Evolutionary conservation across 352 stramenopile species (phyloP).

Genomic region (Phytophthora parvispora): DNA sequence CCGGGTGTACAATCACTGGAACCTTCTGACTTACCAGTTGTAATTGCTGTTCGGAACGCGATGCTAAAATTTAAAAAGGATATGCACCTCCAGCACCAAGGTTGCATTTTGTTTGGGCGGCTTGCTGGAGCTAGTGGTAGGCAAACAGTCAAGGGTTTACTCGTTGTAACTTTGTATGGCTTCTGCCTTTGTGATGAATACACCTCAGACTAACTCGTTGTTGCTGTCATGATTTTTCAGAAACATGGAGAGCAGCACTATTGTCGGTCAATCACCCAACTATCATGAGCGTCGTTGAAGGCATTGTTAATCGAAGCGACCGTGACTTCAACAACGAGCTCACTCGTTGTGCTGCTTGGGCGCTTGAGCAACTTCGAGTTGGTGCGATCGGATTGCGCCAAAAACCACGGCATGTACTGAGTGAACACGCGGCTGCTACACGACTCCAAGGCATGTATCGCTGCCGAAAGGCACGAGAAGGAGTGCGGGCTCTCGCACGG

Average conservation of each 20-base stretch:
- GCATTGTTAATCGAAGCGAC: constrained; percentile 13
- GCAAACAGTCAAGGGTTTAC: background rate
- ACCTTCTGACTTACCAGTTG: constrained; percentile 29
- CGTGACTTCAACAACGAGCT: constrained; percentile 34
- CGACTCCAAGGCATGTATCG: constrained; percentile 72
- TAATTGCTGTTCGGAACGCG: constrained; percentile 43
- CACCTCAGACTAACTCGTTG: background rate
- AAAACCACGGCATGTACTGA: constrained; percentile 21
- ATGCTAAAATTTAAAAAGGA: constrained; percentile 67
- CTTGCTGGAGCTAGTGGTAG: constrained; percentile 43
- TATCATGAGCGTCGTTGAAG: constrained; percentile 32
- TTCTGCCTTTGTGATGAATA: background rate
- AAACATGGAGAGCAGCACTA: constrained; percentile 43
- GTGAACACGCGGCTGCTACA: constrained; percentile 40
- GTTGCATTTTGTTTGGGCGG: constrained; percentile 54
- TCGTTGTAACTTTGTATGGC: no score
- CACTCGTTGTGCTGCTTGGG: constrained; percentile 36
- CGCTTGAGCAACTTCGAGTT: constrained; percentile 37
- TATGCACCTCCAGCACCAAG: constrained; percentile 43
- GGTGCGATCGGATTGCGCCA: constrained; percentile 12
- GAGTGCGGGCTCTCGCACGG: constrained; percentile 43
- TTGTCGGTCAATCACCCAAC: constrained; percentile 21
- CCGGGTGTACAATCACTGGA: constrained; percentile 20
- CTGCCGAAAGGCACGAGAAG: constrained; percentile 54
- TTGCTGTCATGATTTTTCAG: constrained; percentile 32